phyloP scores from a whole-genome alignment of 192 early-diverging fungal genomes.

The Anaeromyces robustus region DNA sequence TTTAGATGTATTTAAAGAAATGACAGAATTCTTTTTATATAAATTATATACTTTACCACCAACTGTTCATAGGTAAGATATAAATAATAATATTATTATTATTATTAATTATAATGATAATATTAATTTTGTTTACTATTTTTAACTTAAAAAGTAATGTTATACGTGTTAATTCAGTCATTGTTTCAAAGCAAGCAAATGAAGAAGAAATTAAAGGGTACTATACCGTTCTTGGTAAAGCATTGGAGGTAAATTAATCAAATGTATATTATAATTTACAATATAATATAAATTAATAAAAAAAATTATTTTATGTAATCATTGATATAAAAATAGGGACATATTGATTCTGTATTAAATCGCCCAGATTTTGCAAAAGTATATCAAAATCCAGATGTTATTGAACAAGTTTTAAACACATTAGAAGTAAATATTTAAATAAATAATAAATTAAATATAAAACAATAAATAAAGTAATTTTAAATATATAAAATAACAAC shows the following conservation, averaged over 20 bases:
- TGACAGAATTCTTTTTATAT: too few species aligned
- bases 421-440: conserved; percentile 32
- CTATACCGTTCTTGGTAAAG: conserved; percentile 19
- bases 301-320: conserved; percentile 24
- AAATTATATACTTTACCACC: too few species aligned
- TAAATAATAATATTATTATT: too few species aligned
- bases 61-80: too few species aligned
- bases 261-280: too few species aligned
- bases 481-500: too few species aligned
- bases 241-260: conserved; percentile 45
- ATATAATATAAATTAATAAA: too few species aligned
- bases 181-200: not conserved
- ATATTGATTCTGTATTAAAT: conserved; percentile 33
- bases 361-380: conserved; percentile 33
- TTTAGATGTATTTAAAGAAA: too few species aligned
- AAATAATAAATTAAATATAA: too few species aligned
- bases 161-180: not conserved
- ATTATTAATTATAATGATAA: not conserved
- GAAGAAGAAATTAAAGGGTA: not conserved
- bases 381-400: conserved; percentile 33
- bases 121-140: not conserved
- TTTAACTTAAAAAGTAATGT: not conserved
- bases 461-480: too few species aligned
- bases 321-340: conserved; percentile 35
- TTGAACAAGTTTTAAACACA: conserved; percentile 40